Base-by-base conservation (phyloP, 805 yeast genomes). In the Spathaspora arborariae region DNA sequence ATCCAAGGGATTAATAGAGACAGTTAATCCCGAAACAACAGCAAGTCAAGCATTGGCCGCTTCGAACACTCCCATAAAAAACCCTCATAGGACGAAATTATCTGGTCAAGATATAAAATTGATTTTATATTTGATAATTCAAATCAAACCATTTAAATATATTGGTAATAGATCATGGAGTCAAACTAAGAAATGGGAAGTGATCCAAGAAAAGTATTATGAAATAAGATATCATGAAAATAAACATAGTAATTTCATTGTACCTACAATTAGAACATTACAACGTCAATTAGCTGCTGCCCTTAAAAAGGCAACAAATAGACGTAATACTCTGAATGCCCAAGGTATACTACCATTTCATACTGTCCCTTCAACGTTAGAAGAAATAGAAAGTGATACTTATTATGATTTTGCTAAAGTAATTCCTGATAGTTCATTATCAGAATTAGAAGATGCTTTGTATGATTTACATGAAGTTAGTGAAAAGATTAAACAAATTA, bases 261-360 rank as follows among this genome's bases (percentile, higher is more conserved):
- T 63, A 5, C 71, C 71, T 26, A 66, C 72, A 2, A 62, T 67
- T n/a, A 51, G 72, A 30, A 67, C 72, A 0, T 55, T 67, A 45
- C 72, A 67, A 48, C 51, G 72, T 16, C 71, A 67, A 39, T 51
- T 67, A 36, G 59, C 68, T 15, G 47, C 60, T 3, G 71, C 72
- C 7, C 50, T 67, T 20, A 59, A 56, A 45, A 66, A 63, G 47
- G 69, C 68, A 6, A 46, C 47, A 41, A 16, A 20, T 7, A 48
- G 48, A 39, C 47, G 51, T 20, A 33, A 41, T n/a, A 34, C 42
- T 16, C 15, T 38, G 20, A 20, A 18, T 4, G 27, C 40, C 15
- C 46, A 45, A 18, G 59, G 58, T 13, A 41, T 47, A 5, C 41
- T 18, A 5, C 46, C 16, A 13, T 35, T 18, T n/a, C 51, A 47